Conservation (phyloP, 139 green algal genomes). For the Tetraselmis chui region DNA sequence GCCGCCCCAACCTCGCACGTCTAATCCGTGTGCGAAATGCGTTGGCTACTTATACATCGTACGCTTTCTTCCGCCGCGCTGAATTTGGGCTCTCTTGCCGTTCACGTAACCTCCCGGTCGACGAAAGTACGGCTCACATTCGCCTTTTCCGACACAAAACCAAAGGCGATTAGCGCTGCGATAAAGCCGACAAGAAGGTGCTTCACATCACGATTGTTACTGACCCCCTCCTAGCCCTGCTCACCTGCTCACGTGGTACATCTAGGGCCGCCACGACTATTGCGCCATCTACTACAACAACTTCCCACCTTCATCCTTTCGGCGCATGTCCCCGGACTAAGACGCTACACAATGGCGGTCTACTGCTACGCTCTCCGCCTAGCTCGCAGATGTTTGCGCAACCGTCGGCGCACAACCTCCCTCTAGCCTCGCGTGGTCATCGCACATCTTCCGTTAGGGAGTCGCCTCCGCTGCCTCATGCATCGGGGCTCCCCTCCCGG, state of each 20-base stretch:
- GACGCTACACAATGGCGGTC: not conserved
- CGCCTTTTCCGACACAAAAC: not conserved
- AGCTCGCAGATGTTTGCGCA: not conserved
- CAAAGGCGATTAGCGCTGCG: not conserved
- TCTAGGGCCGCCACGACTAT: not conserved
- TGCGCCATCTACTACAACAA: not conserved
- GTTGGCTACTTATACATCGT: not conserved
- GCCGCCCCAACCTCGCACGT: not conserved
- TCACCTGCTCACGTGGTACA: not conserved
- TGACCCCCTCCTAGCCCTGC: no score
- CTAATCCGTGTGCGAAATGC: not conserved
- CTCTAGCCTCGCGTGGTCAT: not conserved
- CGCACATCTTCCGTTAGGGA: not conserved
- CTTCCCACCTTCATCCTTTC: not conserved
- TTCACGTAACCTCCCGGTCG: not conserved
- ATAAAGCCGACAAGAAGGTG: no score
- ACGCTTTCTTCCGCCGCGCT: not conserved
- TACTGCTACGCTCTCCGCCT: not conserved
- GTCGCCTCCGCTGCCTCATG: not conserved
- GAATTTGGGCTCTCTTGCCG: not conserved
- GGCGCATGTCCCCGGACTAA: not conserved
- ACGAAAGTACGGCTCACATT: not conserved
- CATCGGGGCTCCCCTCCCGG: not conserved
- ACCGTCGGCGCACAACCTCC: not conserved
- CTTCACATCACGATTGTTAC: no score